Evolutionary conservation across 148 eudicot genomes (phyloP).

Genomic region (Chenopodium suecicum): DNA sequence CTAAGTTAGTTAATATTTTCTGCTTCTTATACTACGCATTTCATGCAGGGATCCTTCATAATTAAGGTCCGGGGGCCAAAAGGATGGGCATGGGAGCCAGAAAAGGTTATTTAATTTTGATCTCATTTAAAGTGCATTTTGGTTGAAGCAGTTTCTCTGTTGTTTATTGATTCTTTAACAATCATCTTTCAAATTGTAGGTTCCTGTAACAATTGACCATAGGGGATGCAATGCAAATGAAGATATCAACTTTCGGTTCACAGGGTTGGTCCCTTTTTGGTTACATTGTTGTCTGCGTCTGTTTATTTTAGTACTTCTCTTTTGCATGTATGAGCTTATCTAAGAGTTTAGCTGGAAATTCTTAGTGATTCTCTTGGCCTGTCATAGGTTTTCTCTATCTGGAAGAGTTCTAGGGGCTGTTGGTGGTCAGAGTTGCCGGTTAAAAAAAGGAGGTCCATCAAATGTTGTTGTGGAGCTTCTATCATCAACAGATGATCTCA

Average conservation of each 20-base stretch:
- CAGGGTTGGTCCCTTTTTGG: slow-evolving; percentile 57
- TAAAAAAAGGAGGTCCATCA: slow-evolving; percentile 82
- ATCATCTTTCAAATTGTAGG: slow-evolving; percentile 41
- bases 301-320: background rate
- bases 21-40: slow-evolving; percentile 11
- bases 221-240: slow-evolving; percentile 92
- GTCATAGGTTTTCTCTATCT: slow-evolving; percentile 72
- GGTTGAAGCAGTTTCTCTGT: slow-evolving; percentile 10
- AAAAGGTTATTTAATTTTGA: slow-evolving; percentile 55
- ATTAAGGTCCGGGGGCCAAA: slow-evolving; percentile 88
- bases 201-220: slow-evolving; percentile 73
- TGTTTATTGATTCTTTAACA: slow-evolving; percentile 9
- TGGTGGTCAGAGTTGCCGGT: slow-evolving; percentile 77
- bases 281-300: background rate
- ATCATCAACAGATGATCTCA: slow-evolving; percentile 53
- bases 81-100: slow-evolving; percentile 97
- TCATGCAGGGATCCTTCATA: slow-evolving; percentile 82
- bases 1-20: background rate
- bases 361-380: background rate
- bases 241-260: slow-evolving; percentile 92
- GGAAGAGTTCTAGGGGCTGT: slow-evolving; percentile 88
- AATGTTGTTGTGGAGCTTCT: slow-evolving; percentile 80
- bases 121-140: slow-evolving; percentile 1
- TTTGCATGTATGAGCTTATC: slow-evolving; percentile 12
- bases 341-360: background rate